These are phyloP conservation scores for Cucurbita ficifolia DNA, from an alignment of 306 rosid genomes.

Conservation along the genomic window DNA sequence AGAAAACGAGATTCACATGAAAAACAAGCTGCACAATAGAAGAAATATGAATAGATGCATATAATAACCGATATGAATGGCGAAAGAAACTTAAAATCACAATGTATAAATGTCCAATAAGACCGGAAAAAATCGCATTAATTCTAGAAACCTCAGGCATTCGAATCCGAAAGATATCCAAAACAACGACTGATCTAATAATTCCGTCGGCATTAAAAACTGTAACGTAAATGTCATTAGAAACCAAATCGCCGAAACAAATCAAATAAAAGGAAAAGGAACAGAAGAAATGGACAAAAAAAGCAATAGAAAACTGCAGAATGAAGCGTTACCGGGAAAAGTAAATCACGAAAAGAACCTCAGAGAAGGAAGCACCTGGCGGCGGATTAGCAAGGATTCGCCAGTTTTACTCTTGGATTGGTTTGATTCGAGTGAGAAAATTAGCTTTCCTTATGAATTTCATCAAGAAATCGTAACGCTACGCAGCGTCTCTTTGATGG, in stretches of 20 bases:
- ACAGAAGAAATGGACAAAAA: neutral
- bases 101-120: neutral
- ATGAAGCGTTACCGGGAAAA: neutral
- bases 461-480: neutral
- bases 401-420: neutral
- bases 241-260: neutral
- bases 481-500: neutral
- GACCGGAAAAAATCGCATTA: neutral
- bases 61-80: neutral
- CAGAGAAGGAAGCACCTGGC: constrained; percentile 1
- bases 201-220: neutral
- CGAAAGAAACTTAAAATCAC: neutral
- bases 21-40: neutral
- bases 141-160: neutral
- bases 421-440: constrained; percentile 10
- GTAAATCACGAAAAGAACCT: neutral
- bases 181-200: neutral
- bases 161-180: neutral
- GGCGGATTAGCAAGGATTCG: neutral
- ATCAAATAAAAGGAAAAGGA: neutral
- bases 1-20: neutral
- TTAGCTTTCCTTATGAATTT: constrained; percentile 10
- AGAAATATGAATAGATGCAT: neutral
- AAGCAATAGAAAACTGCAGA: neutral
- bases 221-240: neutral